These are phyloP conservation scores for Beauveria sp. DNA, from an alignment of 2,329 filamentous ascomycete genomes.

Conservation along the genomic window DNA sequence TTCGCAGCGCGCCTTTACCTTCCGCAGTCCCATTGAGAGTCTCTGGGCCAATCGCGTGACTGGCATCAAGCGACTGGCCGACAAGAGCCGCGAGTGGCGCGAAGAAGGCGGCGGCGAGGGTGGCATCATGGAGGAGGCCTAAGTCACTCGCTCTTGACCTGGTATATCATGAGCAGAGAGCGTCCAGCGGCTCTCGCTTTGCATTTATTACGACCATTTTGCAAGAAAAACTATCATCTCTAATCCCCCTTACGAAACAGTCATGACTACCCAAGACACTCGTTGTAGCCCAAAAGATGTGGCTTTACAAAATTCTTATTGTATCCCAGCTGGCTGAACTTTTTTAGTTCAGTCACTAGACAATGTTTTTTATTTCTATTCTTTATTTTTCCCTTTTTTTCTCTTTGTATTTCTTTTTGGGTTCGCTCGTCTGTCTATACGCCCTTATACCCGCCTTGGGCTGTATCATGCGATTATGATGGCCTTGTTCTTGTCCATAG, in stretches of 20 bases:
- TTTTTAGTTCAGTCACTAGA: slow-evolving; percentile 8
- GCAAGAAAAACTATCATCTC: background rate
- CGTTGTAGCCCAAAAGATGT: slow-evolving; percentile 1
- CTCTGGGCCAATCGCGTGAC: slow-evolving; percentile 79
- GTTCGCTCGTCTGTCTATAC: background rate
- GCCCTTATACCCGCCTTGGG: slow-evolving; percentile 9
- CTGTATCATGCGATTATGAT: slow-evolving; percentile 9
- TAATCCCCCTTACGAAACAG: slow-evolving; percentile 7
- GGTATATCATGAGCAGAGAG: background rate
- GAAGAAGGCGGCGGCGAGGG: slow-evolving; percentile 73
- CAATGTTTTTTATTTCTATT: slow-evolving; percentile 3
- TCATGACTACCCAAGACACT: slow-evolving; percentile 9
- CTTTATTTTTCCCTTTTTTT: background rate
- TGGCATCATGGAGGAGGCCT: slow-evolving; percentile 54
- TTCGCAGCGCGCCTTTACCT: slow-evolving; percentile 88
- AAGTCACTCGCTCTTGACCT: slow-evolving; percentile 14
- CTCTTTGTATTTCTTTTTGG: background rate
- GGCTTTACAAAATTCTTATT: slow-evolving; percentile 1
- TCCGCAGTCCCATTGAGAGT: slow-evolving; percentile 79
- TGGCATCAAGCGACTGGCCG: slow-evolving; percentile 74
- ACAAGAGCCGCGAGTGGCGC: slow-evolving; percentile 84
- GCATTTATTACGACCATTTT: background rate
- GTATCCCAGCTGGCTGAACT: background rate
- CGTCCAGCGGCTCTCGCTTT: background rate
- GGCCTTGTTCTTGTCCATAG: slow-evolving; percentile 1